phyloP scores from a whole-genome alignment of 495 filamentous ascomycete species.

The Penicillium robsamsonii region DNA sequence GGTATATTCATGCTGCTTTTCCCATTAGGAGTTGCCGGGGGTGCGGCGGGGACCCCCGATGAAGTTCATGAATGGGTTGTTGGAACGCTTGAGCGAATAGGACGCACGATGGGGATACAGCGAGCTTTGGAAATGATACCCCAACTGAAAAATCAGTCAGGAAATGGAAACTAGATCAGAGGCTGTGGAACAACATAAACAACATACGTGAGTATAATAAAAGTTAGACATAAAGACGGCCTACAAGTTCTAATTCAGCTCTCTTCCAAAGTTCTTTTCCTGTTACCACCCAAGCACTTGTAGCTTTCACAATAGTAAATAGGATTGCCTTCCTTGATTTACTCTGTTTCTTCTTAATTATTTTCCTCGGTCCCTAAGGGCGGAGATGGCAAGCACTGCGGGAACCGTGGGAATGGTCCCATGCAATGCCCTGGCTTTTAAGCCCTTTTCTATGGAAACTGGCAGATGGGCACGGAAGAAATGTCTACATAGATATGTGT shows the following conservation, averaged over 20 bases:
- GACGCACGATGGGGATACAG: slow-evolving; percentile 32
- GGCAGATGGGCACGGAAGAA: no score
- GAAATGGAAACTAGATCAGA: slow-evolving; percentile 7
- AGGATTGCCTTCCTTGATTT: no score
- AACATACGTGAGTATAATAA: background rate
- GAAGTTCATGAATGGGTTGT: slow-evolving; percentile 32
- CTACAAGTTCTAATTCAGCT: background rate
- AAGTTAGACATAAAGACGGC: background rate
- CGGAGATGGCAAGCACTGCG: no score
- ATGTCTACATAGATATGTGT: no score
- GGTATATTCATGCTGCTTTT: slow-evolving; percentile 33
- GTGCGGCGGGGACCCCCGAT: slow-evolving; percentile 25
- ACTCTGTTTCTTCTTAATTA: no score
- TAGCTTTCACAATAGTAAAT: no score
- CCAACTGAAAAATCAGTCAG: slow-evolving; percentile 12
- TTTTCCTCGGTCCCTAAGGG: no score
- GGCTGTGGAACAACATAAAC: background rate
- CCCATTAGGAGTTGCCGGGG: slow-evolving; percentile 30
- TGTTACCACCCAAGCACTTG: no score
- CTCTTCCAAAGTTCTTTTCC: no score
- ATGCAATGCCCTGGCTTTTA: no score
- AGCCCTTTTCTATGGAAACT: no score
- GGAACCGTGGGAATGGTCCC: no score
- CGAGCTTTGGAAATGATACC: slow-evolving; percentile 24
- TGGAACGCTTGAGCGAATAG: slow-evolving; percentile 29